Conservation (phyloP, 768 basidiomycete species). For the Amanita phalloides region DNA sequence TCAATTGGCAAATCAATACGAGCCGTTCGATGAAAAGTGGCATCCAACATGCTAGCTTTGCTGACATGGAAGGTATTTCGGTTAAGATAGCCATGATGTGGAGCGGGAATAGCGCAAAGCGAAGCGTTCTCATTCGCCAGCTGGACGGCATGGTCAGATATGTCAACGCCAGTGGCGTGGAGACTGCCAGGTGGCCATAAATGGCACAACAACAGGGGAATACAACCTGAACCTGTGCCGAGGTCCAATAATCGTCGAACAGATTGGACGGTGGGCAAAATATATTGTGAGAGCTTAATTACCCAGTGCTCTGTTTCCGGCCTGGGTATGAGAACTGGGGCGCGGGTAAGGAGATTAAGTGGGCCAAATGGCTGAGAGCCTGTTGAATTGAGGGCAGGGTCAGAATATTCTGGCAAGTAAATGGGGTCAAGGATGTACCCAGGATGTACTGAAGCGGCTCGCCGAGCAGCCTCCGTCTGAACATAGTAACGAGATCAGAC, state of each 20-base stretch:
- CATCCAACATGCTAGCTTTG: constrained; percentile 32
- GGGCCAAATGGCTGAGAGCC: constrained; percentile 88
- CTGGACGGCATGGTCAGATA: constrained; percentile 46
- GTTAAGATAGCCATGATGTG: constrained; percentile 11
- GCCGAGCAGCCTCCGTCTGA: constrained; percentile 48
- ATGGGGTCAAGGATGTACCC: constrained; percentile 32
- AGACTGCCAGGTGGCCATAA: constrained; percentile 45
- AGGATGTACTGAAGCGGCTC: constrained; percentile 91
- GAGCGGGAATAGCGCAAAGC: constrained; percentile 25
- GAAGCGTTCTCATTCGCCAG: constrained; percentile 40
- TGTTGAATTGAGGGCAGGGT: constrained; percentile 13
- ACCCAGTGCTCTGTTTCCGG: constrained; percentile 91
- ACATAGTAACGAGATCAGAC: constrained; percentile 28
- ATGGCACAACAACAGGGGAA: constrained; percentile 75
- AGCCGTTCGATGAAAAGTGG: constrained; percentile 26
- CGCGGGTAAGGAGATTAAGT: constrained; percentile 57
- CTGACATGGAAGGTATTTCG: constrained; percentile 30
- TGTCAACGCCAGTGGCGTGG: constrained; percentile 56
- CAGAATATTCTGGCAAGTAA: constrained; percentile 3
- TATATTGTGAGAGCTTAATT: constrained; percentile 40
- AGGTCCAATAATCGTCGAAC: constrained; percentile 63
- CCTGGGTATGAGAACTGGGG: constrained; percentile 87
- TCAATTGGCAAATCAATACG: constrained; percentile 46
- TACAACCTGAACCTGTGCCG: constrained; percentile 89
- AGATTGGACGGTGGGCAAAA: constrained; percentile 23